Percentiles rank a stretch among this genome's conserved stretches.
phyloP scores from a whole-genome alignment of 805 yeast genomes.

The Pichia deserticola region DNA sequence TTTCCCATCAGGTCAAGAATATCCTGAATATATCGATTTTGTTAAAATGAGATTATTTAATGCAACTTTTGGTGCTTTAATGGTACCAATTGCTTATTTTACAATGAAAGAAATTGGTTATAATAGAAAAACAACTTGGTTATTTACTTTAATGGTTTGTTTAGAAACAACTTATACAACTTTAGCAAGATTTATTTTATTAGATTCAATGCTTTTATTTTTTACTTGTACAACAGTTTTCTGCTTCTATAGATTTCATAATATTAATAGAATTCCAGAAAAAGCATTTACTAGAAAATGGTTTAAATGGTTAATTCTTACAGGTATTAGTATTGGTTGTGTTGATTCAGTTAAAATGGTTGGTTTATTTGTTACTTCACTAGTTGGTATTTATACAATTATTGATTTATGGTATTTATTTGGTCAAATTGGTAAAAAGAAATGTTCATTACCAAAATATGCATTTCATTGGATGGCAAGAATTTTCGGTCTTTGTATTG shows the following conservation, averaged over 20 bases:
- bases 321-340: conserved; percentile 85
- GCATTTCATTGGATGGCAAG: conserved; percentile 67
- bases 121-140: conserved; percentile 64
- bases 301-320: conserved; percentile 88
- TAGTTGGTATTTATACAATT: conserved; percentile 86
- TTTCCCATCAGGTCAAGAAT: conserved; percentile 74
- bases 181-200: conserved; percentile 78
- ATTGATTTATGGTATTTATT: conserved; percentile 88
- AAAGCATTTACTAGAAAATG: conserved; percentile 61
- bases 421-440: conserved; percentile 47
- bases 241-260: conserved; percentile 66
- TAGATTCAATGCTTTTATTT: conserved; percentile 86
- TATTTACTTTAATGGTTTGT: conserved; percentile 71
- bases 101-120: conserved; percentile 74
- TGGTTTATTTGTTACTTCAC: conserved; percentile 81
- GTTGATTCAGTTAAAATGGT: conserved; percentile 95
- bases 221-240: conserved; percentile 81
- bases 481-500: conserved; percentile 52
- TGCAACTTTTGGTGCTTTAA: conserved; percentile 72
- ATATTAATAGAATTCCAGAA: conserved; percentile 38
- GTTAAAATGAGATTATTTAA: conserved; percentile 84
- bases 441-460: conserved; percentile 27
- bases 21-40: conserved; percentile 72
- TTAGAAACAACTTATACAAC: conserved; percentile 80
- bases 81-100: conserved; percentile 82